Evolutionary conservation across 2,329 filamentous ascomycete genomes (phyloP).

Genomic region (Verticillium zaregamsianum): DNA sequence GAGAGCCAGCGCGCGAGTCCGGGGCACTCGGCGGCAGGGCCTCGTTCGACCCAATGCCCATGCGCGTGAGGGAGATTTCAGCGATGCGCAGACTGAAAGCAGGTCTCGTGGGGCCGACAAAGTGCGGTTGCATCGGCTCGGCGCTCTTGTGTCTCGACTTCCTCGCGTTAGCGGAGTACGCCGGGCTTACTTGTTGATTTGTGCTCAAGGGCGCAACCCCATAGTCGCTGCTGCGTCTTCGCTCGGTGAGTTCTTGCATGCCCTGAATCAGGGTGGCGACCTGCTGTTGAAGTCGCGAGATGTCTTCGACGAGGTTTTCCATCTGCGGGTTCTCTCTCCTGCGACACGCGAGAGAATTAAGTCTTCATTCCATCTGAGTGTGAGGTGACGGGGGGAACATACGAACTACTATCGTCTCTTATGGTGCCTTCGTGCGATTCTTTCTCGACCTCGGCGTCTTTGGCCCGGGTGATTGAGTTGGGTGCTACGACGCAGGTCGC

Average conservation of each 20-base stretch:
- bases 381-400: not conserved
- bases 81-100: constrained; percentile 29
- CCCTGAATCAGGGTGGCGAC: constrained; percentile 21
- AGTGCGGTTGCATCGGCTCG: constrained; percentile 27
- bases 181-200: constrained; percentile 6
- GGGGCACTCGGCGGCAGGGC: constrained; percentile 18
- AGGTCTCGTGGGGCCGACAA: constrained; percentile 30
- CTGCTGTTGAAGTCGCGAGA: constrained; percentile 23
- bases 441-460: constrained; percentile 12
- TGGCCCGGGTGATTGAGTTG: constrained; percentile 7
- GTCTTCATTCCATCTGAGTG: not conserved
- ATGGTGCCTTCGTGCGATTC: constrained; percentile 17
- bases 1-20: constrained; percentile 14
- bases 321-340: constrained; percentile 1
- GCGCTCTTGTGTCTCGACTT: constrained; percentile 5
- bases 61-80: constrained; percentile 27
- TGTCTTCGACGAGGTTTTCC: constrained; percentile 20
- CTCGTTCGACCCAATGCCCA: constrained; percentile 27
- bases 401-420: constrained; percentile 5
- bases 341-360: not conserved
- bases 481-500: constrained; percentile 20
- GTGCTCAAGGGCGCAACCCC: not conserved
- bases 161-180: constrained; percentile 3
- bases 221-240: constrained; percentile 5
- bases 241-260: constrained; percentile 21